phyloP scores from a whole-genome alignment of 2,329 filamentous ascomycete species.

The Xylariaceae sp. region DNA sequence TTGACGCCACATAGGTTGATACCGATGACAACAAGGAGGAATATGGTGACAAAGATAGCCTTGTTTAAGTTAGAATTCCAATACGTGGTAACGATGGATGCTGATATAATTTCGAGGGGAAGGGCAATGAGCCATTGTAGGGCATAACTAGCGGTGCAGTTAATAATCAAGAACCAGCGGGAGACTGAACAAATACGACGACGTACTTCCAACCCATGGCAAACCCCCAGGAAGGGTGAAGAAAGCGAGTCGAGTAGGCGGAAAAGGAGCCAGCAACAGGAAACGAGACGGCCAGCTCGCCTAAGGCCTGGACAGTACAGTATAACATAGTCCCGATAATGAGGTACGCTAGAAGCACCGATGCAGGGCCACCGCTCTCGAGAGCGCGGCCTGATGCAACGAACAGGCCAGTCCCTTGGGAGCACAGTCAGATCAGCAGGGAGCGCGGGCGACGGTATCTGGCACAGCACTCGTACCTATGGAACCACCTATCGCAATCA shows the following conservation, averaged over 20 bases:
- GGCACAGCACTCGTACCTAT: conserved; percentile 64
- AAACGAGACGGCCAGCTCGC: conserved; percentile 88
- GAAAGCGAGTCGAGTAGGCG: conserved; percentile 87
- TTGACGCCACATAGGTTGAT: conserved; percentile 92
- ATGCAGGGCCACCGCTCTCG: conserved; percentile 75
- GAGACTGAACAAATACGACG: not conserved
- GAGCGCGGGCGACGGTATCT: not conserved
- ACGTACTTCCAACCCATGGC: conserved; percentile 92
- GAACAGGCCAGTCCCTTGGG: conserved; percentile 81
- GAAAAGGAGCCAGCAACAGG: conserved; percentile 93
- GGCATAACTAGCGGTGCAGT: conserved; percentile 65
- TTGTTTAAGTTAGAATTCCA: conserved; percentile 72
- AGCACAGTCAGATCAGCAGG: conserved; percentile 10
- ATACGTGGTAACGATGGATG: conserved; percentile 81
- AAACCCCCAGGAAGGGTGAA: conserved; percentile 94
- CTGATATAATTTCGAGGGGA: conserved; percentile 85
- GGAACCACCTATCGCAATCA: conserved; percentile 95
- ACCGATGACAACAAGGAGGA: conserved; percentile 73
- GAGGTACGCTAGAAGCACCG: conserved; percentile 76
- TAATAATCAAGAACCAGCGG: not conserved
- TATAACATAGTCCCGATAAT: conserved; percentile 88
- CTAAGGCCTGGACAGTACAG: conserved; percentile 88
- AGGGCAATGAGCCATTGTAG: conserved; percentile 86
- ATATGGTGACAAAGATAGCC: conserved; percentile 82
- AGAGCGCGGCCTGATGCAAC: conserved; percentile 80